Base-by-base conservation (phyloP, 169 alveolate genomes). In the Plasmodium knowlesi region DNA sequence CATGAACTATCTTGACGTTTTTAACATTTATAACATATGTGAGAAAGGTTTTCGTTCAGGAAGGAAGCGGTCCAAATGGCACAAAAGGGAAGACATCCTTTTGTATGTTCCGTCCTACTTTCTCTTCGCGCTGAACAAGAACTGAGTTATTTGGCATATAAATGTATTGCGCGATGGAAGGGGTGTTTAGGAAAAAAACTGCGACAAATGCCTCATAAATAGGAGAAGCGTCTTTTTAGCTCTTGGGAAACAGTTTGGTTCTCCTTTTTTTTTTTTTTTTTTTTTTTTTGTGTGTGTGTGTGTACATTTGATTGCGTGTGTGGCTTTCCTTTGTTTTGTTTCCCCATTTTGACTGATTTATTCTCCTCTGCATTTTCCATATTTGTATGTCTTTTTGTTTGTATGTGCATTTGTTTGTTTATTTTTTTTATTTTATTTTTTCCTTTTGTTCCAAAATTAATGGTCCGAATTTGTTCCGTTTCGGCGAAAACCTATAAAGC, bases 31-130 rank as follows among this genome's bases (percentile, higher is more conserved):
- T 79, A 88, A 88, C 41, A 88, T 88, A 3, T 88, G 94, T 88
- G 94, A 78, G 34, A 88, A 88, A 2, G 54, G 34, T 30, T 34
- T 41, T 5, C 61, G 57, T 67, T 61, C n/a, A 6, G 53, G 46
- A 16, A 2, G 80, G 3, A 78, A 25, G 82, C 41, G 12, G 9
- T 25, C 19, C 39, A 88, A 53, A 34, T 8, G 34, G 9, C 43
- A 61, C 12, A 80, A 41, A 61, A 70, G 50, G 50, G 72, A 57
- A 34, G 16, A 61, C 22, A 41, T 67, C 32, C 74, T 78, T 80
- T 61, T 88, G 82, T 88, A 88, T 22, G 73, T 88, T 39, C 94
- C 94, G 54, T 88, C 94, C 2, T 88, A 88, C 73, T 88, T 88
- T 79, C 72, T 88, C 28, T 88, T 88, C 53, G 39, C 37, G 22